Evolutionary conservation across 2,329 filamentous ascomycete species (phyloP), one percentile per base, ranked within the genome.

Genomic region (Coniochaeta sp.): DNA sequence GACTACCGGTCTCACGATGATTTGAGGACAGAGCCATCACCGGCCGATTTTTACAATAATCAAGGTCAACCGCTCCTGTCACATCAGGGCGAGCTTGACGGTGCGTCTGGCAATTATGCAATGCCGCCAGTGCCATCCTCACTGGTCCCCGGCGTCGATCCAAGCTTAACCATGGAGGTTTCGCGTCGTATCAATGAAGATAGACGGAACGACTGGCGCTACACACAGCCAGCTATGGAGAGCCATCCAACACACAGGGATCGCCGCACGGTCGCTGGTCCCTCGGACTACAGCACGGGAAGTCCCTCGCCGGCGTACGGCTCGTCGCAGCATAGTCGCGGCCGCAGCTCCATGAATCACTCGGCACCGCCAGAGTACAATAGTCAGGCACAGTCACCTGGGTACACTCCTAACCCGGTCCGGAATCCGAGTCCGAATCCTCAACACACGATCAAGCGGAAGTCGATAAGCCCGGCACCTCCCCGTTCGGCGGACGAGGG

Each of bases 391-490:
- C 45, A 70, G 55, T 68, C 67, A n/a, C 66, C 69, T 28, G 69
- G 66, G 14, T 64, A 68, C 50, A 77, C 71, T 42, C 76, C 76
- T 13, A 66, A 65, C 61, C 2, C 66, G 38, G 1, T n/a, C 20
- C 10, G 60, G 35, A 66, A 68, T 33, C 58, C 64, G 14, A 64
- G 68, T 60, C 65, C 76, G 56, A 67, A 67, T 57, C 62, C 72
- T 57, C 65, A 75, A 58, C 76, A 79, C 56, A 80, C 77, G 30
- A 82, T 83, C 55, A 76, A 71, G 54, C 81, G 87, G 50, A 91
- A 91, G 65, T 90, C 87, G 1, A 80, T 91, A 28, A 90, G 86
- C 59, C 86, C 87, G 2, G 79, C 80, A 1, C 86, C 87, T 55
- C 77, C 65, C 20, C 73, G 26, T 20, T 28, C 45, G 14, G 45